Percentiles rank a stretch among this genome's conserved stretches.
Evolutionary conservation across 495 filamentous ascomycete genomes (phyloP).

Genomic region (Aspergillus conjunctus): DNA sequence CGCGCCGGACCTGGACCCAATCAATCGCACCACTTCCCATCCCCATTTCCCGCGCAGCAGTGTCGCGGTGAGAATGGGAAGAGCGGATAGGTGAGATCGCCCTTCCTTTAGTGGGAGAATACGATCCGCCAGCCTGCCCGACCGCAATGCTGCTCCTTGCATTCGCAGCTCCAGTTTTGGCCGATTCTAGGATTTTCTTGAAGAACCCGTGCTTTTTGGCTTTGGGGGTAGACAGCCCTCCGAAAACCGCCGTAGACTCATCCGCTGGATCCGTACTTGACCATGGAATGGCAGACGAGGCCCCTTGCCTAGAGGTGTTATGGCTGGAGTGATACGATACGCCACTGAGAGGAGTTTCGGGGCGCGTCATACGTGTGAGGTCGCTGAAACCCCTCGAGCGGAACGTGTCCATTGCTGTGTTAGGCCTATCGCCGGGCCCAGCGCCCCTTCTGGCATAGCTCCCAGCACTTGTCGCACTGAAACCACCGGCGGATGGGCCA

Average conservation of each 20-base stretch:
- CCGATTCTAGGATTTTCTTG: conserved; percentile 92
- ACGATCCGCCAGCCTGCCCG: conserved; percentile 54
- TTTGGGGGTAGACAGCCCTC: conserved; percentile 84
- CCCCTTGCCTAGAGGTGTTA: conserved; percentile 60
- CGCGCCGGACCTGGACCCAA: conserved; percentile 94
- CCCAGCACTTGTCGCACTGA: conserved; percentile 94
- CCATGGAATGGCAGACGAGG: conserved; percentile 53
- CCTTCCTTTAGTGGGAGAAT: conserved; percentile 51
- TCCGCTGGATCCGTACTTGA: conserved; percentile 38
- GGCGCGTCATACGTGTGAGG: conserved; percentile 47
- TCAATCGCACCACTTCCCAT: conserved; percentile 64
- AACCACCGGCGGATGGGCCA: conserved; percentile 81
- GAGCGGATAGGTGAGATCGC: conserved; percentile 39
- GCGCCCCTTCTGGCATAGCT: conserved; percentile 77
- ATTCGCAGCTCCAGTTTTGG: conserved; percentile 89
- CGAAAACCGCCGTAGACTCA: conserved; percentile 60
- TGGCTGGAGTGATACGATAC: conserved; percentile 85
- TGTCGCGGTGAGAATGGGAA: conserved; percentile 42
- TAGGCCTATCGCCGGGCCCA: conserved; percentile 48
- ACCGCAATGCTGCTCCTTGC: conserved; percentile 81
- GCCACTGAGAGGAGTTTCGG: conserved; percentile 73
- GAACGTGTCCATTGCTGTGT: conserved; percentile 53
- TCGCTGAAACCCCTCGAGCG: conserved; percentile 49
- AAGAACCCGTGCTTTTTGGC: conserved; percentile 92
- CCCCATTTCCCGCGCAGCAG: conserved; percentile 68